Evolutionary conservation across 768 basidiomycete genomes (phyloP).

Genomic region (Kwoniella bestiolae): DNA sequence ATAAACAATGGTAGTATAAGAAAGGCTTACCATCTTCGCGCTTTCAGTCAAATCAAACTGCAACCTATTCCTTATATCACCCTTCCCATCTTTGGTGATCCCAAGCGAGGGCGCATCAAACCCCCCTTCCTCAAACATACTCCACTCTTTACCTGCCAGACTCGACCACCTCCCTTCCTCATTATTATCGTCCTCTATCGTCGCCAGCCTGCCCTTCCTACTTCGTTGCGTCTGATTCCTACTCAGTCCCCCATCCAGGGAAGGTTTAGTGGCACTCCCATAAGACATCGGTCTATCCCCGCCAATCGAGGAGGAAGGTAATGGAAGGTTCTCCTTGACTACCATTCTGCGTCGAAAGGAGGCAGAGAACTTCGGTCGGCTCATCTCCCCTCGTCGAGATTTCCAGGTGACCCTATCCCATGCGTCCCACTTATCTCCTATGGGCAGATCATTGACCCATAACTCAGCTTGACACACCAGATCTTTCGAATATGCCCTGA

Average conservation of each 20-base stretch:
- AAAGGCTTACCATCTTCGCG: constrained; percentile 68
- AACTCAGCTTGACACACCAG: constrained; percentile 67
- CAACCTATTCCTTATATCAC: constrained; percentile 67
- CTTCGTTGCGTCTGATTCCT: not conserved
- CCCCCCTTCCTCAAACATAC: constrained; percentile 82
- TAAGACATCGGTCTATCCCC: constrained; percentile 18
- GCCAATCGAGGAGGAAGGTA: constrained; percentile 20
- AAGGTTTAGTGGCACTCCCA: constrained; percentile 16
- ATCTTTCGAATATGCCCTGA: constrained; percentile 84
- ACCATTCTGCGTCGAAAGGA: constrained; percentile 33
- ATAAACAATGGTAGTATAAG: no score
- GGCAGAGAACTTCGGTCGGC: constrained; percentile 36
- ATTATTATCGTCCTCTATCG: constrained; percentile 9
- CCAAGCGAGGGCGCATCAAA: constrained; percentile 62
- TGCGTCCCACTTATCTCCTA: constrained; percentile 36
- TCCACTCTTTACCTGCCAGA: constrained; percentile 86
- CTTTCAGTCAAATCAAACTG: constrained; percentile 92
- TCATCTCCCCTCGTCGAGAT: constrained; percentile 22
- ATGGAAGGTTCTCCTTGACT: constrained; percentile 38
- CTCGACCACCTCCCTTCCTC: constrained; percentile 75
- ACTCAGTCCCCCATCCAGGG: not conserved
- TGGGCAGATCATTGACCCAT: constrained; percentile 45
- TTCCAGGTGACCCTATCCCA: constrained; percentile 46
- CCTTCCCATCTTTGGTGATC: constrained; percentile 28
- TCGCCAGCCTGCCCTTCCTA: not conserved